Base-by-base conservation (phyloP, 805 yeast genomes). In the Hanseniaspora mollemarum region DNA sequence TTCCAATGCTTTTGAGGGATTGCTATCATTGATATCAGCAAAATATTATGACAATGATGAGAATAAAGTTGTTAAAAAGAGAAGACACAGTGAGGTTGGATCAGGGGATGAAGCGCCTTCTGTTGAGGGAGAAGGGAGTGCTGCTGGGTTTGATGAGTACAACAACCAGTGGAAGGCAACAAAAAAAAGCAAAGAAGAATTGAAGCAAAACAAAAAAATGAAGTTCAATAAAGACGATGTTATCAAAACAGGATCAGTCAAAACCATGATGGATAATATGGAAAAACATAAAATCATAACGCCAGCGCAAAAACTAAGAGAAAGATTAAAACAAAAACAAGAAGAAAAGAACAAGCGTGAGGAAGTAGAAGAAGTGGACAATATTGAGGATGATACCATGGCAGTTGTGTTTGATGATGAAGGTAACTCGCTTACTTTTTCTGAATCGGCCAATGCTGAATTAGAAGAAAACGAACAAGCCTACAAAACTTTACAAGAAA, bases 31-130 rank as follows among this genome's bases (percentile, higher is more conserved):
- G 64, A 88, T 90, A 53, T 96, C 97, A 2, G 95, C 96, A 2
- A 87, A 87, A 62, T 87, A 83, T 61, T 90, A 90, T 64, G 87
- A 85, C 63, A 96, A 88, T 64, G 95, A 84, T 36, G 54, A 90
- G 85, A 53, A 81, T 90, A 2, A 39, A 40, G 51, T 46, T 35
- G 39, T n/a, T 15, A 15, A 22, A 21, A 40, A 46, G 40, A 46
- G 80, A 82, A 59, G 81, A 46, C 45, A 32, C 25, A 33, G 24
- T 13, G 43, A 38, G 18, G 15, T 39, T 28, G 43, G 19, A 33
- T 29, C 44, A 13, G 44, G 8, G 9, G 42, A 24, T n/a, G 32
- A 39, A 4, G 43, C 7, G 4, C 6, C 24, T 16, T 4, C 39
- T 35, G 39, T 24, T 35, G 32, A 25, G 12, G n/a, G 22, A 19